Percentiles rank a stretch among this genome's conserved stretches.
phyloP scores from a whole-genome alignment of 495 filamentous ascomycete genomes.

The Astrothelium subdiscretum region DNA sequence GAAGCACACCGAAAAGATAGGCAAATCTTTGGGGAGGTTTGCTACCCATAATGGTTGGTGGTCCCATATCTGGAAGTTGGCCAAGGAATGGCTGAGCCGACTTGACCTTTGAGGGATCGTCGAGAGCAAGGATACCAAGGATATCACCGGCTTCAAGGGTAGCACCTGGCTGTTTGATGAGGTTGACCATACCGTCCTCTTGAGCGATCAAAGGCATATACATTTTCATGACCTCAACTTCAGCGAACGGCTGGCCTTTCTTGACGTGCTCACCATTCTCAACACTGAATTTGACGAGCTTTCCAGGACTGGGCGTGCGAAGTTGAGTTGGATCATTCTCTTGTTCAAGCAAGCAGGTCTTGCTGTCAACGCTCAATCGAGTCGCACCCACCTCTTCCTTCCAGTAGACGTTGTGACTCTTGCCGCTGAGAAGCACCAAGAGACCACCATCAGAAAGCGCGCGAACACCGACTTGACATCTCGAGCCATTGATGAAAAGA shows the following conservation, averaged over 20 bases:
- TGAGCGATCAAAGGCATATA: constrained; percentile 98
- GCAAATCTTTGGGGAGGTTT: constrained; percentile 87
- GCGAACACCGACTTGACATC: constrained; percentile 86
- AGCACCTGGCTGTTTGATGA: constrained; percentile 97
- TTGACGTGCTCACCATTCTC: constrained; percentile 93
- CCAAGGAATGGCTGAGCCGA: constrained; percentile 93
- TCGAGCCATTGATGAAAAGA: constrained; percentile 98
- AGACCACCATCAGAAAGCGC: constrained; percentile 89
- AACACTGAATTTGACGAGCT: constrained; percentile 96
- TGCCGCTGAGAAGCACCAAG: constrained; percentile 77
- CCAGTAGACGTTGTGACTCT: constrained; percentile 98
- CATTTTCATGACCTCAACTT: constrained; percentile 99
- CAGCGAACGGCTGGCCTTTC: constrained; percentile 87
- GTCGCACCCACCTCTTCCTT: constrained; percentile 96
- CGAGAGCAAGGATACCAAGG: constrained; percentile 90
- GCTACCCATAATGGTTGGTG: constrained; percentile 73
- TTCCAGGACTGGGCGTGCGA: constrained; percentile 86
- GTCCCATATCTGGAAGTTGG: constrained; percentile 77
- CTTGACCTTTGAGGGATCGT: constrained; percentile 94
- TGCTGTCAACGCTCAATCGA: constrained; percentile 90
- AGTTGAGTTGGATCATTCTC: constrained; percentile 99
- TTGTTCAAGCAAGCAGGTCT: constrained; percentile 94
- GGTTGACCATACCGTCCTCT: constrained; percentile 92
- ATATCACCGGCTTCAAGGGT: constrained; percentile 98
- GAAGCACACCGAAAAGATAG: constrained; percentile 62